Evolutionary conservation across 116 monocot genomes (phyloP).

Genomic region (Papilionanthe hybrid): DNA sequence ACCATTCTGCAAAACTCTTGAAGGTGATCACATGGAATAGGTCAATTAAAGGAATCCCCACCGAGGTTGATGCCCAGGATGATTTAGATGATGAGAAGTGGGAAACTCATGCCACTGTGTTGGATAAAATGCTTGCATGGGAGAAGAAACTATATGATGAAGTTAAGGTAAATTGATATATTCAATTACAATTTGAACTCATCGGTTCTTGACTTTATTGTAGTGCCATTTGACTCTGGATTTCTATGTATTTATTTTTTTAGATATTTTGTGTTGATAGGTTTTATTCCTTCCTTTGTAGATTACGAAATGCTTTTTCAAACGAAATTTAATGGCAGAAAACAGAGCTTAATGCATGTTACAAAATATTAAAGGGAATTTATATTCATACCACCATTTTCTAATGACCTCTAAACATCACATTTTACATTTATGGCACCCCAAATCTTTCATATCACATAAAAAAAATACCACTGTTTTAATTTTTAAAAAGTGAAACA

Average conservation of each 20-base stretch:
- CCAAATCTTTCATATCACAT: no score
- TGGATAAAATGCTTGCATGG: slow-evolving; percentile 95
- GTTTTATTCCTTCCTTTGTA: not conserved
- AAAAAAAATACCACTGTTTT: no score
- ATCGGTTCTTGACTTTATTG: not conserved
- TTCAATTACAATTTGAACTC: not conserved
- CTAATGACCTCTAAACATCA: no score
- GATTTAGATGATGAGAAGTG: slow-evolving; percentile 61
- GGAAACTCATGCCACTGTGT: slow-evolving; percentile 77
- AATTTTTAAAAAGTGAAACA: no score
- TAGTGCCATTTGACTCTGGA: not conserved
- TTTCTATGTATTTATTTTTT: not conserved
- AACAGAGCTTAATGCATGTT: no score
- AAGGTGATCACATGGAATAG: slow-evolving; percentile 85
- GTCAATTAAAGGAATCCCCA: slow-evolving; percentile 46
- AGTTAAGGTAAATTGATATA: slow-evolving; percentile 58
- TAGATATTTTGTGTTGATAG: not conserved
- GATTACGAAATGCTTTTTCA: not conserved
- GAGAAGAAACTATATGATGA: slow-evolving; percentile 92
- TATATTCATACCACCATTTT: no score
- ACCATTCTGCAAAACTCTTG: slow-evolving; percentile 88
- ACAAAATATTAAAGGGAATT: no score
- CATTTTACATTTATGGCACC: no score
- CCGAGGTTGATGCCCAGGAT: slow-evolving; percentile 49
- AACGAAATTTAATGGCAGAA: no score